These are phyloP conservation scores for Epicoccum sorghinum DNA, from an alignment of 2,329 filamentous ascomycete species.

Conservation along the genomic window DNA sequence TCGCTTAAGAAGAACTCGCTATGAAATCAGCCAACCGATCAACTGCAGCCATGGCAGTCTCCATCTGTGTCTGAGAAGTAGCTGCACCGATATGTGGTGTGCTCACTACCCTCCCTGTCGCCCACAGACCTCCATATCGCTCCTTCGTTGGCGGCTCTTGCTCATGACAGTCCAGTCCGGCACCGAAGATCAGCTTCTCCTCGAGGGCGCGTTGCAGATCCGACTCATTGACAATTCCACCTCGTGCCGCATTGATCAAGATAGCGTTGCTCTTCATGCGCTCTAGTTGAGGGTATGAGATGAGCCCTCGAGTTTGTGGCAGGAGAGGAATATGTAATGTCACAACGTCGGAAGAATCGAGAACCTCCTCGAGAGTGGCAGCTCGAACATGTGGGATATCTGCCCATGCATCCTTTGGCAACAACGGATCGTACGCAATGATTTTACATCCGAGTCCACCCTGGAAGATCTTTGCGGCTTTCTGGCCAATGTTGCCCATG, in stretches of 20 bases:
- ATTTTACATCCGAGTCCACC: neutral
- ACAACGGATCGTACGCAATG: constrained; percentile 38
- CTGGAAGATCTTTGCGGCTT: constrained; percentile 26
- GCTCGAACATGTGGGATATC: constrained; percentile 30
- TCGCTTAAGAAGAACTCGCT: constrained; percentile 3
- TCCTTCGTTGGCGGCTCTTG: constrained; percentile 52
- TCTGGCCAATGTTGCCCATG: constrained; percentile 48
- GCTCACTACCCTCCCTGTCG: constrained; percentile 55
- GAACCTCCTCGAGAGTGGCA: constrained; percentile 17
- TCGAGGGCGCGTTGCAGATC: constrained; percentile 53
- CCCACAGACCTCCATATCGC: constrained; percentile 48
- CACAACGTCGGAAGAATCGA: constrained; percentile 24
- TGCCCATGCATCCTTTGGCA: constrained; percentile 51
- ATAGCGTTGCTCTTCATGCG: constrained; percentile 51
- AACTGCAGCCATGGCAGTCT: constrained; percentile 46
- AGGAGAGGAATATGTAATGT: constrained; percentile 31
- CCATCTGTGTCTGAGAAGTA: constrained; percentile 48
- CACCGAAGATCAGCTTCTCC: constrained; percentile 52
- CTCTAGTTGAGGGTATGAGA: constrained; percentile 47
- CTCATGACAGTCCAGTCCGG: constrained; percentile 57
- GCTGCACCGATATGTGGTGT: constrained; percentile 59
- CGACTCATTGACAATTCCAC: constrained; percentile 56
- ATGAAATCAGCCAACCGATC: constrained; percentile 31
- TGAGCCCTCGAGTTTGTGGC: constrained; percentile 33
- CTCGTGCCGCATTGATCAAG: constrained; percentile 55